Base-by-base conservation (phyloP, 75 land plant species). In the Pinus taeda region DNA sequence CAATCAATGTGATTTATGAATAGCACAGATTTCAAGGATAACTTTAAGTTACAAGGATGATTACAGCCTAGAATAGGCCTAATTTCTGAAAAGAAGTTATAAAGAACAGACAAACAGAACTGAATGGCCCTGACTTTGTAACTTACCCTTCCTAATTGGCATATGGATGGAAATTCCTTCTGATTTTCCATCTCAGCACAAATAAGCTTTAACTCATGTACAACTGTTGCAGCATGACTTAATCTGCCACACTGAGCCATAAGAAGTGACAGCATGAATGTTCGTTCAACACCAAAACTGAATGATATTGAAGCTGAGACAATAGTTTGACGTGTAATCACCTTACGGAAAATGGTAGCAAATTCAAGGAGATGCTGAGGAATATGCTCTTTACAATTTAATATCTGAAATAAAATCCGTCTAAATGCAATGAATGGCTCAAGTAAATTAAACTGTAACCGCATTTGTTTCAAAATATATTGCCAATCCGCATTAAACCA, bases 341-440 rank as follows among this genome's bases (percentile, higher is more conserved):
- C 99, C 95, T 97, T 39, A 39, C 4, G 4, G 4, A 39, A 39
- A 39, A 39, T 39, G 42, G 42, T 39, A 4, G 42, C 3, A 39
- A 4, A 39, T 39, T 39, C 42, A 39, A 39, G 42, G 42, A 39
- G 42, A 39, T 3, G 42, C 4, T 4, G 82, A 37, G 82, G 69
- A 18, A 80, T 79, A 77, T 66, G 79, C 7, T 83, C 87, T 24
- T 77, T 80, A 59, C 88, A 87, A 65, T 80, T 74, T 64, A 96
- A 80, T 69, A 90, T 81, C 73, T 86, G 86, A 84, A 90, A 89
- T 57, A 93, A 76, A 36, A 91, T 88, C 79, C 87, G 80, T 58
- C 92, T 85, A 61, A 93, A 92, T 57, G 91, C 82, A 59, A 92
- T 81, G 69, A 90, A 93, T 30, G 98, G 94, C 69, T 93, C 98